Evolutionary conservation across 352 stramenopile genomes (phyloP).

Genomic region (Pythium angustatum): DNA sequence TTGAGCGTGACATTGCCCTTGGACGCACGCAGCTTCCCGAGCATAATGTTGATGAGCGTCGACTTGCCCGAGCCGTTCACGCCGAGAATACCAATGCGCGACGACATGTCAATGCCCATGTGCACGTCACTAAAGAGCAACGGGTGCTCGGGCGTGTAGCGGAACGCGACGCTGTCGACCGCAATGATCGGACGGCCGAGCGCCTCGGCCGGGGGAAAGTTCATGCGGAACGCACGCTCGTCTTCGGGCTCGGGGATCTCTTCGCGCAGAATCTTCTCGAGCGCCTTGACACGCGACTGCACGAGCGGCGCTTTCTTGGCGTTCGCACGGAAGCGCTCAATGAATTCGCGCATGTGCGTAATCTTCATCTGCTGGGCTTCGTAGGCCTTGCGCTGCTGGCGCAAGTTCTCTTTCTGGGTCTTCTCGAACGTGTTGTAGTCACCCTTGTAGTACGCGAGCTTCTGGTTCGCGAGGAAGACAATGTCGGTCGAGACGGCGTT

Average conservation of each 20-base stretch:
- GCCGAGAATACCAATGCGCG: slow-evolving; percentile 92
- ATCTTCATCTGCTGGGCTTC: slow-evolving; percentile 89
- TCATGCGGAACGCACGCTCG: slow-evolving; percentile 93
- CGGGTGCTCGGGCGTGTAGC: slow-evolving; percentile 57
- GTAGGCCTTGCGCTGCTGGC: slow-evolving; percentile 92
- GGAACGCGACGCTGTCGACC: slow-evolving; percentile 89
- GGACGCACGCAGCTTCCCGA: slow-evolving; percentile 90
- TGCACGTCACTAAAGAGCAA: slow-evolving; percentile 90
- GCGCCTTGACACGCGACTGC: slow-evolving; percentile 95
- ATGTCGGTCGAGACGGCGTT: slow-evolving; percentile 97
- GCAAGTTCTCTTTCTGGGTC: slow-evolving; percentile 91
- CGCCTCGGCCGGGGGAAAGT: slow-evolving; percentile 94
- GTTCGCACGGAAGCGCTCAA: slow-evolving; percentile 60
- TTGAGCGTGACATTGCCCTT: slow-evolving; percentile 90
- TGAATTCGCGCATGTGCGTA: slow-evolving; percentile 93
- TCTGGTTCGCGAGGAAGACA: slow-evolving; percentile 91
- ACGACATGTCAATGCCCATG: slow-evolving; percentile 96
- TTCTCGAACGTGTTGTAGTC: slow-evolving; percentile 97
- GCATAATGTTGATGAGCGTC: slow-evolving; percentile 97
- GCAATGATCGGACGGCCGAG: slow-evolving; percentile 95
- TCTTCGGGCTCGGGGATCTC: slow-evolving; percentile 94
- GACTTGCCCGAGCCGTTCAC: slow-evolving; percentile 94
- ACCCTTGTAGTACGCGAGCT: slow-evolving; percentile 93
- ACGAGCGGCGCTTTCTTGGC: slow-evolving; percentile 91
- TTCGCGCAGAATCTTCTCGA: slow-evolving; percentile 85